phyloP scores from a whole-genome alignment of 1,284 basidiomycete species.

The Sanghuangporus weigelae region DNA sequence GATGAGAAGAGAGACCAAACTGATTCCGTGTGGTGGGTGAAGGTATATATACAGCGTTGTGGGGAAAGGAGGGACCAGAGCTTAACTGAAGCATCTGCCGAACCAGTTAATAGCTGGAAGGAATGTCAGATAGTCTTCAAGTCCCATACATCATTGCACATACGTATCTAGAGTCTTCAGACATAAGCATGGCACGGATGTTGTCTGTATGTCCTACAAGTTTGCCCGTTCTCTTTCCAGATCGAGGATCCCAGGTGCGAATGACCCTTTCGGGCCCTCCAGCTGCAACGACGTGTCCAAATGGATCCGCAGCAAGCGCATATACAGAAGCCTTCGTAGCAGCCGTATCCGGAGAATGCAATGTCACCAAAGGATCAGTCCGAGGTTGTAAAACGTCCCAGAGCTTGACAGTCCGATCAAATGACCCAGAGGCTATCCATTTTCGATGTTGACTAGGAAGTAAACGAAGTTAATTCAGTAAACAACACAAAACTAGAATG shows the following conservation, averaged over 20 bases:
- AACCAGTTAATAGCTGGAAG: constrained; percentile 16
- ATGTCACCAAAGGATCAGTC: constrained; percentile 48
- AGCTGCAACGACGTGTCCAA: constrained; percentile 77
- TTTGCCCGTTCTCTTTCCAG: constrained; percentile 65
- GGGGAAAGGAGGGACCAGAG: constrained; percentile 86
- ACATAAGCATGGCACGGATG: constrained; percentile 84
- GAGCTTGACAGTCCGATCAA: constrained; percentile 89
- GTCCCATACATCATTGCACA: constrained; percentile 28
- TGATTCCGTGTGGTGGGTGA: constrained; percentile 91
- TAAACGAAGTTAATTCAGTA: constrained; percentile 1
- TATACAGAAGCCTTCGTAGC: constrained; percentile 77
- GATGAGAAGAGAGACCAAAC: constrained; percentile 91
- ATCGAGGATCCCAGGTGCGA: constrained; percentile 89
- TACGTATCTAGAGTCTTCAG: constrained; percentile 87
- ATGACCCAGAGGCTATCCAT: constrained; percentile 91
- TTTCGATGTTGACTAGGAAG: constrained; percentile 60
- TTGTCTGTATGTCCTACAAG: constrained; percentile 97
- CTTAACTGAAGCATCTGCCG: constrained; percentile 64
- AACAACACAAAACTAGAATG: constrained; percentile 19
- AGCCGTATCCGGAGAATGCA: constrained; percentile 54
- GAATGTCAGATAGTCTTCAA: background rate
- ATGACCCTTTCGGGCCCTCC: constrained; percentile 91
- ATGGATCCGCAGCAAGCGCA: constrained; percentile 72
- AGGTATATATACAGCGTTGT: constrained; percentile 92
- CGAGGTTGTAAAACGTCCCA: constrained; percentile 74